Percentiles rank a stretch among this genome's conserved stretches.
Evolutionary conservation across 441 rosid genomes (phyloP).

Genomic region (Gossypium schwendimanii): DNA sequence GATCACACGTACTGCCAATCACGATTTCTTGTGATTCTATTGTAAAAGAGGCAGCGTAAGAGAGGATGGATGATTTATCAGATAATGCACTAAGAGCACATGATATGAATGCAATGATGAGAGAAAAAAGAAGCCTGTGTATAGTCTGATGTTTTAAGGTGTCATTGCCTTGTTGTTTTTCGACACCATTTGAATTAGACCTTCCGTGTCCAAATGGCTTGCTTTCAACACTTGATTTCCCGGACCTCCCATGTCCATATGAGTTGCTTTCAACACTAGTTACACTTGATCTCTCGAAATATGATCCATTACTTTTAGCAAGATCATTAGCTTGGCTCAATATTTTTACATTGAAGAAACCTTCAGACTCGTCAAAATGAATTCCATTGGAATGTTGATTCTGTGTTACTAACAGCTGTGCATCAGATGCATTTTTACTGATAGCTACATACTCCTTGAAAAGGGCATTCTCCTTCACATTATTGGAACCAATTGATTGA

Average conservation of each 20-base stretch:
- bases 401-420: neutral
- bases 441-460: neutral
- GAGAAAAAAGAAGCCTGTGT: no score
- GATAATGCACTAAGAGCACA: no score
- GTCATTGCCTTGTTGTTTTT: conserved; percentile 43
- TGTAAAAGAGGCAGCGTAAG: no score
- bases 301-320: neutral
- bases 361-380: neutral
- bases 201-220: conserved; percentile 41
- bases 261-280: neutral
- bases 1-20: conserved; percentile 80
- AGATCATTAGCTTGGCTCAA: neutral
- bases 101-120: no score
- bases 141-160: no score
- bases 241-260: neutral
- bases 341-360: neutral
- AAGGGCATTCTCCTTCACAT: neutral
- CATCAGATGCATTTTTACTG: neutral
- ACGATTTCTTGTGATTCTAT: no score
- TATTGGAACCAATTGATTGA: neutral
- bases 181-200: conserved; percentile 30
- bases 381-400: neutral
- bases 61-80: no score
- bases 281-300: neutral
- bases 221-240: conserved; percentile 23